Evolutionary conservation across 768 basidiomycete genomes (phyloP).

Genomic region (Termitomyces sp.): DNA sequence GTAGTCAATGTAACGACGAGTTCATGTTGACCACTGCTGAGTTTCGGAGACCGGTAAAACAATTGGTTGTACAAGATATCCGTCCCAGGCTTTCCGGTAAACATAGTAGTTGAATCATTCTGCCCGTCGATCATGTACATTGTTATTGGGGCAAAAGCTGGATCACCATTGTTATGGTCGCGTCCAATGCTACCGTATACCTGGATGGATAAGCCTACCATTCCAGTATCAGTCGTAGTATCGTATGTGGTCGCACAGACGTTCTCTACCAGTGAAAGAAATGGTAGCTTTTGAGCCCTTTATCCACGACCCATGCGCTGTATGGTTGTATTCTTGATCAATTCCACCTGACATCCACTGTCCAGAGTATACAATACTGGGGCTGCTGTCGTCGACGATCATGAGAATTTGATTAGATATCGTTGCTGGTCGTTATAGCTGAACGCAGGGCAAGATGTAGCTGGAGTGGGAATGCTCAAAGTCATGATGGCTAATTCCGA

Average conservation of each 20-base stretch:
- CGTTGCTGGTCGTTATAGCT: not conserved
- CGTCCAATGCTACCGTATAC: slow-evolving; percentile 16
- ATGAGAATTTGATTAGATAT: not conserved
- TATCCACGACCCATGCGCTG: slow-evolving; percentile 7
- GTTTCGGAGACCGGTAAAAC: slow-evolving; percentile 8
- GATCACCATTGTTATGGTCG: slow-evolving; percentile 10
- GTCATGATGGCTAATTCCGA: not conserved
- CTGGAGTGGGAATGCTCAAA: not conserved
- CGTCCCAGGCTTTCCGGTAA: not conserved
- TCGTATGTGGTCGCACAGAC: not conserved
- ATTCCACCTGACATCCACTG: slow-evolving; percentile 4
- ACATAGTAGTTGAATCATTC: not conserved
- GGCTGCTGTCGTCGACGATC: slow-evolving; percentile 10
- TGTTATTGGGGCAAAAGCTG: slow-evolving; percentile 9
- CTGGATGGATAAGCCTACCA: slow-evolving; percentile 8
- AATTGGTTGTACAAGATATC: not conserved
- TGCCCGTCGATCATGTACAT: slow-evolving; percentile 9
- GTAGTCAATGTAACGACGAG: slow-evolving; percentile 5
- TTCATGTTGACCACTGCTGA: slow-evolving; percentile 5
- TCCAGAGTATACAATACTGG: slow-evolving; percentile 2
- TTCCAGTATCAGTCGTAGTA: not conserved
- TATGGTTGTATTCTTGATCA: slow-evolving; percentile 1
- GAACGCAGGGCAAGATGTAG: not conserved
- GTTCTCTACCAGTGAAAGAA: slow-evolving; percentile 5
- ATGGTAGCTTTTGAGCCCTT: slow-evolving; percentile 6